These are phyloP conservation scores for Pseudisothecium myosuroides DNA, from an alignment of 225 moss, liverwort and hornwort genomes.

Conservation along the genomic window DNA sequence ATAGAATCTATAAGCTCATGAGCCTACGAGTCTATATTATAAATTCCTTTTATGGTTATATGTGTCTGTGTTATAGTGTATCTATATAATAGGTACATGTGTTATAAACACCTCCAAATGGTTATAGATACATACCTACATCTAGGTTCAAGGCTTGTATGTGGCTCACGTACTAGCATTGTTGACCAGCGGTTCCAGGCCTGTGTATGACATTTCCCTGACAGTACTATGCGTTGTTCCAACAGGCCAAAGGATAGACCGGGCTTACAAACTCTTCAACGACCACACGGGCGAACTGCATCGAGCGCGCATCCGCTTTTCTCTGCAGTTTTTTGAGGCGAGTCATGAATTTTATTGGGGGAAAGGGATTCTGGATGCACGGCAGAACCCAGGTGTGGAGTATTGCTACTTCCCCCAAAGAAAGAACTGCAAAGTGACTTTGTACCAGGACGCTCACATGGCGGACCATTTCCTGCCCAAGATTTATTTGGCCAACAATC, in stretches of 20 bases:
- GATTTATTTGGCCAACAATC: conserved; percentile 50
- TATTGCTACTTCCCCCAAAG: conserved; percentile 70
- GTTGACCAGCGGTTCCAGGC: neutral
- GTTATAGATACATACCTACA: too few relatives aligned
- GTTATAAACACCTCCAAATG: too few relatives aligned
- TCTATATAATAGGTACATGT: too few relatives aligned
- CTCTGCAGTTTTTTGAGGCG: conserved; percentile 41
- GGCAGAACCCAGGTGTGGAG: conserved; percentile 4
- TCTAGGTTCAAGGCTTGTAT: too few relatives aligned
- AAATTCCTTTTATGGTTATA: too few relatives aligned
- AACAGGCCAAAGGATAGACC: conserved; percentile 3
- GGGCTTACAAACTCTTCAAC: neutral
- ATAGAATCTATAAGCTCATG: too few relatives aligned
- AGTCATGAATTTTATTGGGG: conserved; percentile 30
- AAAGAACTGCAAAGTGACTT: conserved; percentile 59
- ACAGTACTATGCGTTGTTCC: neutral
- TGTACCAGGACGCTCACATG: conserved; percentile 92
- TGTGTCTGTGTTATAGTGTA: too few relatives aligned
- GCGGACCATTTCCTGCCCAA: conserved; percentile 58
- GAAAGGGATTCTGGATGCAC: conserved; percentile 22
- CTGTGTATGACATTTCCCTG: neutral
- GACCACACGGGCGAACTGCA: conserved; percentile 7
- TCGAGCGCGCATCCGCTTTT: conserved; percentile 26
- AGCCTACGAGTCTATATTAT: too few relatives aligned
- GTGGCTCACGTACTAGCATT: too few relatives aligned